phyloP scores from a whole-genome alignment of 2,329 filamentous ascomycete species.

The Verticillium longisporum region DNA sequence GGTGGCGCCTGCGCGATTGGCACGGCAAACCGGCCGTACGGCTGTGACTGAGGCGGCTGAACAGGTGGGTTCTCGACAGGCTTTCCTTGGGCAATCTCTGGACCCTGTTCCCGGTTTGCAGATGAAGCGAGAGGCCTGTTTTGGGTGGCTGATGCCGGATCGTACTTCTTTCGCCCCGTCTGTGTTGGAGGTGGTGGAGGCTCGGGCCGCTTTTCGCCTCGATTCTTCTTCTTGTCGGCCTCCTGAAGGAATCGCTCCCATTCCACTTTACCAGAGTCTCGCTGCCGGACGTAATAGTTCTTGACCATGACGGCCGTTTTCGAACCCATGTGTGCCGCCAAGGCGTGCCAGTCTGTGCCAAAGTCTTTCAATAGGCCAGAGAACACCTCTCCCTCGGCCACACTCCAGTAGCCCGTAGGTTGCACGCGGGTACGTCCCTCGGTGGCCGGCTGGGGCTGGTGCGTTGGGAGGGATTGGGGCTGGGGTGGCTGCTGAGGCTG shows the following conservation, averaged over 20 bases:
- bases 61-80: slow-evolving; percentile 26
- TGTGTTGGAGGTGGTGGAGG: slow-evolving; percentile 50
- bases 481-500: slow-evolving; percentile 11
- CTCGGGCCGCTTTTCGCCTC: slow-evolving; percentile 53
- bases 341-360: slow-evolving; percentile 71
- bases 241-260: slow-evolving; percentile 55
- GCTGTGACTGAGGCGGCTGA: slow-evolving; percentile 25
- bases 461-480: slow-evolving; percentile 24
- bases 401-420: slow-evolving; percentile 81
- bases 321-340: slow-evolving; percentile 72
- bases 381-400: slow-evolving; percentile 74
- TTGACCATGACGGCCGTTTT: slow-evolving; percentile 83
- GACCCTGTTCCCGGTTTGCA: slow-evolving; percentile 31
- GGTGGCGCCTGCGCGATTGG: slow-evolving; percentile 36
- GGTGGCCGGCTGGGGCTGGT: slow-evolving; percentile 26
- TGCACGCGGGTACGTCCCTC: slow-evolving; percentile 49
- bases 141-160: slow-evolving; percentile 30
- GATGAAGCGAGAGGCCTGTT: slow-evolving; percentile 33
- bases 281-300: slow-evolving; percentile 60
- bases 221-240: slow-evolving; percentile 47
- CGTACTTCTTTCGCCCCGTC: slow-evolving; percentile 45
- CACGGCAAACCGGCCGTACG: slow-evolving; percentile 35
- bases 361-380: slow-evolving; percentile 64
- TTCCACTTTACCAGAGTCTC: slow-evolving; percentile 50
- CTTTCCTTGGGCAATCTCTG: slow-evolving; percentile 39